phyloP scores from a whole-genome alignment of 2,329 filamentous ascomycete species.

The Dissoconium aciculare region DNA sequence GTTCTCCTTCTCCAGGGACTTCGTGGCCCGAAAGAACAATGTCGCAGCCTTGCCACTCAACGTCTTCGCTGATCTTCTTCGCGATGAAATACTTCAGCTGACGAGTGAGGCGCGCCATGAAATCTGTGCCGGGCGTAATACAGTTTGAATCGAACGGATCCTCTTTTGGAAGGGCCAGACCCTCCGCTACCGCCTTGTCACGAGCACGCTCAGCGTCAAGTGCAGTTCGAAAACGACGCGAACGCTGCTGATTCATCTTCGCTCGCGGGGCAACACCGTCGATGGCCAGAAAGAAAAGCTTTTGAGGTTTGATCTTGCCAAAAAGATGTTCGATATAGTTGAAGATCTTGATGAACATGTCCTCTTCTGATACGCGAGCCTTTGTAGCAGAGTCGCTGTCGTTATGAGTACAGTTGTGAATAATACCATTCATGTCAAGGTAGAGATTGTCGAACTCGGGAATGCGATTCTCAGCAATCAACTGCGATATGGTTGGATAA shows the following conservation, averaged over 20 bases:
- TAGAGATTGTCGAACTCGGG: conserved; percentile 98
- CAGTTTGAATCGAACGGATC: conserved; percentile 97
- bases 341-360: conserved; percentile 99
- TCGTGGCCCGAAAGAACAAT: conserved; percentile 95
- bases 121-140: conserved; percentile 92
- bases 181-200: conserved; percentile 81
- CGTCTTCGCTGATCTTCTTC: conserved; percentile 95
- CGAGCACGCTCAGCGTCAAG: conserved; percentile 77
- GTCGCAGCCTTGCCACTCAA: conserved; percentile 93
- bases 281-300: conserved; percentile 99
- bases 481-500: conserved; percentile 93
- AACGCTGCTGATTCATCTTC: conserved; percentile 99
- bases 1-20: conserved; percentile 93
- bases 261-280: conserved; percentile 93
- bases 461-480: conserved; percentile 97
- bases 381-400: conserved; percentile 84
- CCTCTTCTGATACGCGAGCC: conserved; percentile 87
- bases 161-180: conserved; percentile 85
- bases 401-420: conserved; percentile 98
- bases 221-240: conserved; percentile 85
- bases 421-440: conserved; percentile 98
- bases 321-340: conserved; percentile 99
- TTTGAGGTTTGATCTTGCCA: conserved; percentile 95
- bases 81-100: conserved; percentile 98
- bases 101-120: conserved; percentile 90